Evolutionary conservation across 75 land plant genomes (phyloP).

Genomic region (Selaginella moellendorffii): DNA sequence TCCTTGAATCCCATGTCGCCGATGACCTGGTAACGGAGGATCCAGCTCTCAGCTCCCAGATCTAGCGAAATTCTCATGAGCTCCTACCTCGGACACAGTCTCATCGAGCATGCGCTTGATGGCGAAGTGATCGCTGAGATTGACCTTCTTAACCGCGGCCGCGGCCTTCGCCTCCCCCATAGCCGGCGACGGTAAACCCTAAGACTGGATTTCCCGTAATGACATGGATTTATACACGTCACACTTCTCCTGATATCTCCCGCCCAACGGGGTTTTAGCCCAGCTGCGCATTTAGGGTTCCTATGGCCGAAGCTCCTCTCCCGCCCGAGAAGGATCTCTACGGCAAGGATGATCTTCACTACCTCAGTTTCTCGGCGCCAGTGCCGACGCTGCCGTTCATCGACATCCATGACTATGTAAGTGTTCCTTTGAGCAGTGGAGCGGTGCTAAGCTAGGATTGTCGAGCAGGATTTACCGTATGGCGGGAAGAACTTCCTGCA

Average conservation of each 20-base stretch:
- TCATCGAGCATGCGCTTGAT: slow-evolving; percentile 92
- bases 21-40: slow-evolving; percentile 38
- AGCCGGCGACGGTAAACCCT: too few species aligned
- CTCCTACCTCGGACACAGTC: slow-evolving; percentile 60
- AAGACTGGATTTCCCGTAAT: too few species aligned
- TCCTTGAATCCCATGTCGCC: slow-evolving; percentile 54
- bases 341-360: background rate
- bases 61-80: background rate
- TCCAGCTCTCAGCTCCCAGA: background rate
- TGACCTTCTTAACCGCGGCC: slow-evolving; percentile 50
- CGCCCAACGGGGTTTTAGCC: too few species aligned
- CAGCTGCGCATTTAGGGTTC: background rate
- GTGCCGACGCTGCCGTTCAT: background rate
- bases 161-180: slow-evolving; percentile 1
- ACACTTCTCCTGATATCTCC: background rate
- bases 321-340: background rate
- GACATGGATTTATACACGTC: too few species aligned
- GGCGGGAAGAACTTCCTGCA: background rate
- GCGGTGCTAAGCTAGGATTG: too few species aligned
- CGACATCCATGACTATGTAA: background rate
- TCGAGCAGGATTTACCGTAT: slow-evolving; percentile 1
- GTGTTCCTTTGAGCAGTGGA: too few species aligned
- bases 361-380: background rate
- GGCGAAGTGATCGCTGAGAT: slow-evolving; percentile 67
- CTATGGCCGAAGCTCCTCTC: background rate